phyloP scores from a whole-genome alignment of 202 grass and related monocot genomes.

The Setaria viridis region DNA sequence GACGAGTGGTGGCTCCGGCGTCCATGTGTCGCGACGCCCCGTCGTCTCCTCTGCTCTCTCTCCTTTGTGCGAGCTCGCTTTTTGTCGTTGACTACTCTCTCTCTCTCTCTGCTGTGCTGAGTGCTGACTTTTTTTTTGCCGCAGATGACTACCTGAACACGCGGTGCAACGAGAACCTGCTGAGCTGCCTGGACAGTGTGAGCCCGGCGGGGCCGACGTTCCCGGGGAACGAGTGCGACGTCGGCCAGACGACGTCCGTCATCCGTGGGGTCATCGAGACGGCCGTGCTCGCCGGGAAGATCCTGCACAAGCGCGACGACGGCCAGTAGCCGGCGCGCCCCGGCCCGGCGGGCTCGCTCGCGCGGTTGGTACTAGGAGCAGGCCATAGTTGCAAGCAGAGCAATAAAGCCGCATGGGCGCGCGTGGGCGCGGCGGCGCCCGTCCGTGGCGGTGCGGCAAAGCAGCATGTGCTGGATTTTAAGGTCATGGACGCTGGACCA shows the following conservation, averaged over 20 bases:
- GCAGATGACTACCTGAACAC: constrained; percentile 98
- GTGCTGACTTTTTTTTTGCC: background rate
- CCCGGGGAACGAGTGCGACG: constrained; percentile 75
- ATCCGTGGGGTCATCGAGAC: constrained; percentile 80
- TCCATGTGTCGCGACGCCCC: constrained; percentile 24
- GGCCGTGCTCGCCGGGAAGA: constrained; percentile 87
- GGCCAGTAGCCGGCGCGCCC: constrained; percentile 41
- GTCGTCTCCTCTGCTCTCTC: background rate
- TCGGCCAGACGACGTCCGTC: constrained; percentile 61
- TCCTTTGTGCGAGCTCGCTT: background rate
- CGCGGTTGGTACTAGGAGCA: constrained; percentile 2
- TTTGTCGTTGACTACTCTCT: background rate
- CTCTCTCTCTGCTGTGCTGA: too few species aligned
- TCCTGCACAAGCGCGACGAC: constrained; percentile 68
- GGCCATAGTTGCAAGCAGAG: background rate
- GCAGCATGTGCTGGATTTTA: background rate
- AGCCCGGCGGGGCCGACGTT: constrained; percentile 69
- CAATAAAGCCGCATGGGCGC: constrained; percentile 12
- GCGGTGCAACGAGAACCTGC: constrained; percentile 86
- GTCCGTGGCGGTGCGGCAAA: constrained; percentile 13
- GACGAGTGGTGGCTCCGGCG: constrained; percentile 16
- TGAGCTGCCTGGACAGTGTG: constrained; percentile 72
- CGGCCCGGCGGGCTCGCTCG: background rate
- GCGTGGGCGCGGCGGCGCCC: background rate
- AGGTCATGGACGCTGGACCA: background rate